Conservation (phyloP, 2,329 filamentous ascomycete species). For the Diplodia corticola region DNA sequence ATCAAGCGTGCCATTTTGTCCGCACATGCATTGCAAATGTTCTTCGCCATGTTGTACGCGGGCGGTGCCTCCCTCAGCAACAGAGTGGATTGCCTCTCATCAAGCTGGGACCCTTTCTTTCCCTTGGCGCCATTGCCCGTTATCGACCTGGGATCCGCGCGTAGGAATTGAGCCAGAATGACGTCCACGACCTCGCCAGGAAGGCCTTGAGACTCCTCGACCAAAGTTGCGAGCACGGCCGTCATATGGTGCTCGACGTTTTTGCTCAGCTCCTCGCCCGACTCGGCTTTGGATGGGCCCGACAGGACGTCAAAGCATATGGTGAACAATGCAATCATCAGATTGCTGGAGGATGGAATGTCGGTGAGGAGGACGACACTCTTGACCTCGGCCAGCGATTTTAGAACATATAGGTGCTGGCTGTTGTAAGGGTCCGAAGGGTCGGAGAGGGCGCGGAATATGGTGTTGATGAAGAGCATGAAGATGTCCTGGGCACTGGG, state of each 20-base stretch:
- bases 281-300: conserved; percentile 69
- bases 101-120: conserved; percentile 56
- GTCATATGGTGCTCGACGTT: conserved; percentile 94
- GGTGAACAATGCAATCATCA: conserved; percentile 77
- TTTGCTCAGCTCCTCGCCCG: conserved; percentile 82
- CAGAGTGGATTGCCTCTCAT: conserved; percentile 78
- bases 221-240: conserved; percentile 76
- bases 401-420: conserved; percentile 88
- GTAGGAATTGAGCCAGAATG: conserved; percentile 92
- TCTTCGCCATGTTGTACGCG: conserved; percentile 95
- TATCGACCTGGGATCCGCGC: conserved; percentile 69
- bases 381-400: conserved; percentile 88
- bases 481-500: conserved; percentile 74
- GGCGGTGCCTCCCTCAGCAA: conserved; percentile 85
- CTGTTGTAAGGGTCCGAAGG: conserved; percentile 87
- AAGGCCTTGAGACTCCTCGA: conserved; percentile 80
- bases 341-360: conserved; percentile 74
- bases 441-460: conserved; percentile 82
- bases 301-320: conserved; percentile 91
- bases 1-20: conserved; percentile 96
- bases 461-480: conserved; percentile 77
- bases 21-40: conserved; percentile 82
- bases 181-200: conserved; percentile 84
- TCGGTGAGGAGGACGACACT: conserved; percentile 91
- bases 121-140: conserved; percentile 46